These are phyloP conservation scores for Colletotrichum sp. DNA, from an alignment of 2,329 filamentous ascomycete species.

Conservation along the genomic window DNA sequence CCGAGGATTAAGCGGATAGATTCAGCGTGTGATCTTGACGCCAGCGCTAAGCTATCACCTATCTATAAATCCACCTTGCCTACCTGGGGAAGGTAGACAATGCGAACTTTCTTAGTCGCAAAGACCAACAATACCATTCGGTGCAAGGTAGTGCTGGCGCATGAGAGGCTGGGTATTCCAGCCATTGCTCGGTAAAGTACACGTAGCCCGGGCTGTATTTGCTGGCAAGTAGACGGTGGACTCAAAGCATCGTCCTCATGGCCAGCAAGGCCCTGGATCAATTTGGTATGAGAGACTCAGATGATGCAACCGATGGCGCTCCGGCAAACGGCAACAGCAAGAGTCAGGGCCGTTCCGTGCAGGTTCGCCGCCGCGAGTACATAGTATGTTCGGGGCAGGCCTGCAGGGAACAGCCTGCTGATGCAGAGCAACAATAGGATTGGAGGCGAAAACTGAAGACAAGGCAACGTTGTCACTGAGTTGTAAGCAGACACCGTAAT, in stretches of 20 bases:
- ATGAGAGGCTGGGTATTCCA: not conserved
- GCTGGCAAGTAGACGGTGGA: not conserved
- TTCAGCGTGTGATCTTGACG: not conserved
- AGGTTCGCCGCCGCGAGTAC: not conserved
- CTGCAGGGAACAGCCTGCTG: not conserved
- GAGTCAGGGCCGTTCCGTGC: not conserved
- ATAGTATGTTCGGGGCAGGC: not conserved
- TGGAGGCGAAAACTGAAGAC: not conserved
- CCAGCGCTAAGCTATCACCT: not conserved
- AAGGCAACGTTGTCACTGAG: not conserved
- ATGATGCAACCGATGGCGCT: not conserved
- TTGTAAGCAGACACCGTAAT: not conserved
- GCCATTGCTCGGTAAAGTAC: not conserved
- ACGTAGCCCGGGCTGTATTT: not conserved
- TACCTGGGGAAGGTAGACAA: not conserved
- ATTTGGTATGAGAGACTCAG: not conserved
- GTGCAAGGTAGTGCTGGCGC: not conserved
- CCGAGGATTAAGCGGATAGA: constrained; percentile 13
- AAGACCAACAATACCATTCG: not conserved
- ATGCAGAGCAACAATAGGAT: not conserved
- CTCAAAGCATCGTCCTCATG: not conserved
- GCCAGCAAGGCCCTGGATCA: not conserved
- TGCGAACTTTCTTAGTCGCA: not conserved
- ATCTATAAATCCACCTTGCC: not conserved
- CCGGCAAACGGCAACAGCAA: not conserved